Percentiles rank a stretch among this genome's conserved stretches.
Evolutionary conservation across 495 filamentous ascomycete genomes (phyloP).

Genomic region (Podospora comata): DNA sequence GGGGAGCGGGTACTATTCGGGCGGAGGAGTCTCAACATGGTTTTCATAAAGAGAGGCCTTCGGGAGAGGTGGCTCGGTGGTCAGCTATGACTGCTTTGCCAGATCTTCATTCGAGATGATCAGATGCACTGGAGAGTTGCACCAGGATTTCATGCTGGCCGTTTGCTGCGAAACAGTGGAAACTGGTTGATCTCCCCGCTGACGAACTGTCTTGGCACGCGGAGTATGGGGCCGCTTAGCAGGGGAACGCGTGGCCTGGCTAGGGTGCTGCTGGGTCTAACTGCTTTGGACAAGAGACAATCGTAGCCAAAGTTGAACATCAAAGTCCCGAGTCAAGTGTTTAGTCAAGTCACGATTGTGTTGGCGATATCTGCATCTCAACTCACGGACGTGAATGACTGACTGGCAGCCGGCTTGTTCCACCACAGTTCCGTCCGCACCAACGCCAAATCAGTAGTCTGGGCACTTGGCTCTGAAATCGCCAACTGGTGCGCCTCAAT

Average conservation of each 20-base stretch:
- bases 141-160: not conserved
- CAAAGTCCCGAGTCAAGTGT: not conserved
- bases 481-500: not conserved
- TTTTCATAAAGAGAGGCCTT: not conserved
- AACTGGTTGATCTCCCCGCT: not conserved
- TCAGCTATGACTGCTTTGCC: not conserved
- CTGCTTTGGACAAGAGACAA: not conserved
- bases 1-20: not conserved
- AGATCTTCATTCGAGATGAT: not conserved
- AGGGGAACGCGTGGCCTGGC: not conserved
- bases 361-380: not conserved
- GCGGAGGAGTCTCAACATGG: not conserved
- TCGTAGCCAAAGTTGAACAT: not conserved
- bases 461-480: not conserved
- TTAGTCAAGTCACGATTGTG: not conserved
- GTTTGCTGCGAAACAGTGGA: not conserved
- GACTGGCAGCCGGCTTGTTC: not conserved
- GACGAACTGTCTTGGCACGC: not conserved
- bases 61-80: not conserved
- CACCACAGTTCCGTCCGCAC: conserved; percentile 6
- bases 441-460: not conserved
- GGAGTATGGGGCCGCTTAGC: not conserved
- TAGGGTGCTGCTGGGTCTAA: not conserved
- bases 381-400: not conserved
- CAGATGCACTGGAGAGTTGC: not conserved